phyloP scores from a whole-genome alignment of 331 rosid species.

The Spiraea crenata region DNA sequence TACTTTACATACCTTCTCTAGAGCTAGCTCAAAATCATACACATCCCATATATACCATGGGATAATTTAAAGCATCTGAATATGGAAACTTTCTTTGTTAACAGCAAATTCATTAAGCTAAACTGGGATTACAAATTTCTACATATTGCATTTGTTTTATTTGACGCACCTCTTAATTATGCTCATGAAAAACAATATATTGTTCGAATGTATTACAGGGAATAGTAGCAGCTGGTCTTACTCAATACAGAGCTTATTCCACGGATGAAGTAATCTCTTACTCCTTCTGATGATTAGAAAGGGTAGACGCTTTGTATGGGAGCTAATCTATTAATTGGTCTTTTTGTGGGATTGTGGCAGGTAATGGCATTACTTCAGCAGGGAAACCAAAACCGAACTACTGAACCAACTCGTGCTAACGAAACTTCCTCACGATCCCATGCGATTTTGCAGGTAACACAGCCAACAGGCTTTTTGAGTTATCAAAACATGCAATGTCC shows the following conservation, averaged over 20 bases:
- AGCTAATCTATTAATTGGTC: not conserved
- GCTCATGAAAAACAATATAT: not conserved
- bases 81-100: not conserved
- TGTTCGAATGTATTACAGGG: conserved; percentile 46
- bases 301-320: not conserved
- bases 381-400: conserved; percentile 84
- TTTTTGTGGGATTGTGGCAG: conserved; percentile 39
- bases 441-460: conserved; percentile 84
- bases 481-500: too few relatives aligned
- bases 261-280: conserved; percentile 68
- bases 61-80: not conserved
- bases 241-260: conserved; percentile 90
- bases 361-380: conserved; percentile 90
- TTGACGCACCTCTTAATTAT: not conserved
- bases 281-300: conserved; percentile 9
- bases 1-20: not conserved
- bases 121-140: not conserved
- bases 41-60: not conserved
- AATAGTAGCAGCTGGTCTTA: conserved; percentile 83
- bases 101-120: not conserved
- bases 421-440: conserved; percentile 94
- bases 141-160: not conserved
- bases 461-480: not conserved
- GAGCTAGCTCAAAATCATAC: not conserved
- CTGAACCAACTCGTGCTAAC: conserved; percentile 86